Conservation (phyloP, 495 filamentous ascomycete genomes). For the Penicillium pancosmium region DNA sequence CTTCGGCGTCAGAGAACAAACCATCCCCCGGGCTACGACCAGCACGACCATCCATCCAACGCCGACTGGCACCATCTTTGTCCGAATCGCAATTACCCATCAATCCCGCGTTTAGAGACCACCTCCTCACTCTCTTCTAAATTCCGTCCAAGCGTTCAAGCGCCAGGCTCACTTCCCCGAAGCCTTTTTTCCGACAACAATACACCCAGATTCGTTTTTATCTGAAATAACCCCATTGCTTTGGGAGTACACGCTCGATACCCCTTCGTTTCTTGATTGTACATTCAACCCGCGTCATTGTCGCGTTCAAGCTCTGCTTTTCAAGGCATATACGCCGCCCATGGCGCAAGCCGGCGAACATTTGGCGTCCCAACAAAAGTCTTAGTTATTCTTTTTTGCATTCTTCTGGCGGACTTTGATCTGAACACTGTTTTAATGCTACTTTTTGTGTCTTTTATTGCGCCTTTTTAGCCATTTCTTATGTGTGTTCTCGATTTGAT, state of each 20-base stretch:
- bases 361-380: conserved; percentile 35
- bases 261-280: conserved; percentile 37
- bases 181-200: conserved; percentile 9
- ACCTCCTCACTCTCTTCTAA: conserved; percentile 11
- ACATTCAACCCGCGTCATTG: conserved; percentile 31
- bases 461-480: background rate
- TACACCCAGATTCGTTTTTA: conserved; percentile 15
- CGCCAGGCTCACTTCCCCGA: background rate
- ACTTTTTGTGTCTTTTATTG: conserved; percentile 8
- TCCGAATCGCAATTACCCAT: conserved; percentile 40
- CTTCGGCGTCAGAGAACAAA: background rate
- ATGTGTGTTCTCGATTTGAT: conserved; percentile 4
- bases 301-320: conserved; percentile 29
- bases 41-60: conserved; percentile 9
- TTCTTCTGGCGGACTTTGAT: conserved; percentile 20
- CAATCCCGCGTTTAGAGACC: conserved; percentile 35
- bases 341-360: conserved; percentile 30
- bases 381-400: conserved; percentile 16
- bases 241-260: conserved; percentile 32
- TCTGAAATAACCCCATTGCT: conserved; percentile 16
- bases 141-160: conserved; percentile 9
- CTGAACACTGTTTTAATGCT: conserved; percentile 11
- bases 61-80: conserved; percentile 11
- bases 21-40: conserved; percentile 14
- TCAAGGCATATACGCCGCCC: conserved; percentile 26